Conservation (phyloP, 768 basidiomycete species). For the Lactarius sp. region DNA sequence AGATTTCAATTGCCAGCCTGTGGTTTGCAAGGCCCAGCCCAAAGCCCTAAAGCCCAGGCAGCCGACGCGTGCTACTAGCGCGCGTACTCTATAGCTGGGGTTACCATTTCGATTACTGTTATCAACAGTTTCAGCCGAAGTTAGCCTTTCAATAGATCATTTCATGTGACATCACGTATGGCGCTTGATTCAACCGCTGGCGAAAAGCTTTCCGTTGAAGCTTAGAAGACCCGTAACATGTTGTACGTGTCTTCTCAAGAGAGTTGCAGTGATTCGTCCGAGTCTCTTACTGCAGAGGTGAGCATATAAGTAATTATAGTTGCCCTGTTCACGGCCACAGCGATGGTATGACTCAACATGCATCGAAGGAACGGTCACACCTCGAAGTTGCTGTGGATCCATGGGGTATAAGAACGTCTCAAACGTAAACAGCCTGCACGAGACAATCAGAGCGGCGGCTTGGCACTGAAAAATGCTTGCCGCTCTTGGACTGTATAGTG, state of each 20-base stretch:
- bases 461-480: background rate
- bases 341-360: background rate
- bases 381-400: no score
- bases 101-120: no score
- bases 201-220: no score
- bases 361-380: background rate
- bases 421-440: background rate
- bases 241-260: background rate
- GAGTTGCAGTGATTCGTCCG: background rate
- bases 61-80: no score
- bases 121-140: no score
- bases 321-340: background rate
- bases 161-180: no score
- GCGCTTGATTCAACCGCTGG: no score
- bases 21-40: no score
- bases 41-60: no score
- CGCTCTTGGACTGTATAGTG: background rate
- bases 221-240: background rate
- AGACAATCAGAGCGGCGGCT: background rate
- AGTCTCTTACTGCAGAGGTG: background rate
- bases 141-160: no score
- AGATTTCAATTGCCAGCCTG: no score
- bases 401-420: background rate
- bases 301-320: background rate
- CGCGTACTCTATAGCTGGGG: no score